Evolutionary conservation across 441 rosid species (phyloP).

Genomic region (Erysimum pusillum): DNA sequence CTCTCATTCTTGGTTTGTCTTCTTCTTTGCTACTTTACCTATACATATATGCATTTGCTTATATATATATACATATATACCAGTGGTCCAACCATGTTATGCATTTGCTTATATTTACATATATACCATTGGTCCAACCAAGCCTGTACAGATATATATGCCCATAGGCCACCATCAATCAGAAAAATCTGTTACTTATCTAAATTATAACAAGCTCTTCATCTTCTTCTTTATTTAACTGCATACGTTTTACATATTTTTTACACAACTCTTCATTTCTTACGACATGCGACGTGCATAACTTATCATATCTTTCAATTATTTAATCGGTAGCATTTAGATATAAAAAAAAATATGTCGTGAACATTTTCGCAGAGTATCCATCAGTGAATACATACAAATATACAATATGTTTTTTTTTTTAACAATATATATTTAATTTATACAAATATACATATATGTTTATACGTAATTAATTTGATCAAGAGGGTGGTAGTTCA

Average conservation of each 20-base stretch:
- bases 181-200: not conserved
- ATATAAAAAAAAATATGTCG: not conserved
- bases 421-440: too few relatives aligned
- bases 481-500: too few relatives aligned
- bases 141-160: not conserved
- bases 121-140: conserved; percentile 2
- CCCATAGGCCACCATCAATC: not conserved
- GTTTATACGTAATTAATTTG: too few relatives aligned
- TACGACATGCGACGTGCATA: not conserved
- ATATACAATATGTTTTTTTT: too few relatives aligned
- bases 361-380: not conserved
- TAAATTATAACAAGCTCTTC: too few relatives aligned
- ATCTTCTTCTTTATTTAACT: conserved; percentile 1
- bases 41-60: conserved; percentile 10
- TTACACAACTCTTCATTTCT: not conserved
- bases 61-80: not conserved
- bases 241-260: not conserved
- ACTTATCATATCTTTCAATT: not conserved
- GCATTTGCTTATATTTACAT: not conserved
- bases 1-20: conserved; percentile 62
- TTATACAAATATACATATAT: too few relatives aligned
- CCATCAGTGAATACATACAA: not conserved
- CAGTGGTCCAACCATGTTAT: not conserved
- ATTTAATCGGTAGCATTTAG: not conserved
- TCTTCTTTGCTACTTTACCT: not conserved